A percentile compares a stretch with the other conserved stretches of the same genome.
These are phyloP conservation scores for Limnanthes douglasii DNA, from an alignment of 345 rosid genomes.

Conservation along the genomic window DNA sequence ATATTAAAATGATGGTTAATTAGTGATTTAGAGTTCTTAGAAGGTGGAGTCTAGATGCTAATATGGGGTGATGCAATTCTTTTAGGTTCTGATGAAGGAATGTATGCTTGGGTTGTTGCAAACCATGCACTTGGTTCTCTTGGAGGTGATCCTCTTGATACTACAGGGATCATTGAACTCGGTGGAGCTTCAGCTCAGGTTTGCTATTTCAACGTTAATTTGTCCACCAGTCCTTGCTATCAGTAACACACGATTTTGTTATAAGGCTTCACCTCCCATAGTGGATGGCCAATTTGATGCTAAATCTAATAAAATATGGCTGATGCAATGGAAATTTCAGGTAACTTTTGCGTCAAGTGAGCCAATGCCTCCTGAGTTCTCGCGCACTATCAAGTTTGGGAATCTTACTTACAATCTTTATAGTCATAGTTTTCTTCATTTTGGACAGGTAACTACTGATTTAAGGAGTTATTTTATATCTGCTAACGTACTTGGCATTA, in stretches of 20 bases:
- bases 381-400: conserved; percentile 37
- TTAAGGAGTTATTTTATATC: not conserved
- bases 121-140: conserved; percentile 69
- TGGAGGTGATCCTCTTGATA: conserved; percentile 59
- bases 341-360: conserved; percentile 73
- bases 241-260: conserved; percentile 1
- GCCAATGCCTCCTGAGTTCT: conserved; percentile 50
- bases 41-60: too few species aligned
- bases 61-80: too few species aligned
- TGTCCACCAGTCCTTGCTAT: not conserved
- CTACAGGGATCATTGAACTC: conserved; percentile 89
- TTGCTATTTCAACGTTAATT: conserved; percentile 4
- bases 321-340: too few species aligned
- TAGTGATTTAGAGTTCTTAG: too few species aligned
- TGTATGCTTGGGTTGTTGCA: conserved; percentile 91
- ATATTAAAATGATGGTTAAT: too few species aligned
- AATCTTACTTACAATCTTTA: conserved; percentile 56
- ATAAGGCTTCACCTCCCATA: too few species aligned
- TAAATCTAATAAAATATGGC: too few species aligned
- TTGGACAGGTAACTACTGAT: conserved; percentile 55
- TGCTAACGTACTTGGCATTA: not conserved
- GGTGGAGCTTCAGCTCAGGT: conserved; percentile 99
- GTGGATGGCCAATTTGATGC: not conserved
- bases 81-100: conserved; percentile 92
- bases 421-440: conserved; percentile 86